Evolutionary conservation across 1,284 basidiomycete genomes (phyloP).

Genomic region (Jaminaea rosea): DNA sequence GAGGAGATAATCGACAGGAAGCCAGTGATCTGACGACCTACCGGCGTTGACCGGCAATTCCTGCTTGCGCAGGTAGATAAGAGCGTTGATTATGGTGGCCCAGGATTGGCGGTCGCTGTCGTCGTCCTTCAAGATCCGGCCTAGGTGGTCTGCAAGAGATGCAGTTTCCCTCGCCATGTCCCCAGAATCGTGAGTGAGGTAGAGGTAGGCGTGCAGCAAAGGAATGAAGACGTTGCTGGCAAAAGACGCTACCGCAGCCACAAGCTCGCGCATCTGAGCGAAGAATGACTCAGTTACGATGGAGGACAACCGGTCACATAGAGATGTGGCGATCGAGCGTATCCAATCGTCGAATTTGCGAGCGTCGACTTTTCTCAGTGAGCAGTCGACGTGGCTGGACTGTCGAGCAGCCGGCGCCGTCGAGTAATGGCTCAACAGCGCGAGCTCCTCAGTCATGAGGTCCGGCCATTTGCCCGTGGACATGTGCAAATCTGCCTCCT

Average conservation of each 20-base stretch:
- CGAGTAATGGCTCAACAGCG: slow-evolving; percentile 51
- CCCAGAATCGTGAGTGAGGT: slow-evolving; percentile 51
- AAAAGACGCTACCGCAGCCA: slow-evolving; percentile 56
- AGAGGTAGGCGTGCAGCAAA: slow-evolving; percentile 58
- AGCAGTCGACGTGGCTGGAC: slow-evolving; percentile 22
- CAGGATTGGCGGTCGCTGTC: slow-evolving; percentile 53
- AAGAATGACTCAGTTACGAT: slow-evolving; percentile 57
- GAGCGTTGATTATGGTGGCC: slow-evolving; percentile 62
- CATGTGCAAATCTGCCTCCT: background rate
- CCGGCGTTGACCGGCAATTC: slow-evolving; percentile 40
- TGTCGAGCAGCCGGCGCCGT: background rate
- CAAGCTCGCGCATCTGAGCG: slow-evolving; percentile 58
- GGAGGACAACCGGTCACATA: slow-evolving; percentile 57
- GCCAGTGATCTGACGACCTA: slow-evolving; percentile 66
- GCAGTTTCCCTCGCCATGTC: too few relatives aligned
- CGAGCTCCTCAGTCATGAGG: slow-evolving; percentile 51
- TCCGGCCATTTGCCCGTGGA: background rate
- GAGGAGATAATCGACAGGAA: slow-evolving; percentile 62
- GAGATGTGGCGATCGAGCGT: slow-evolving; percentile 55
- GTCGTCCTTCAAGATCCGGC: slow-evolving; percentile 52
- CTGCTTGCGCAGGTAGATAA: slow-evolving; percentile 73
- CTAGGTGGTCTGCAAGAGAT: slow-evolving; percentile 31
- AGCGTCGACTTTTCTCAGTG: too few relatives aligned
- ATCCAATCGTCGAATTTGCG: slow-evolving; percentile 61
- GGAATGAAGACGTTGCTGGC: slow-evolving; percentile 64